Base-by-base conservation (phyloP, 495 filamentous ascomycete genomes). In the Elaphomyces granulatus region DNA sequence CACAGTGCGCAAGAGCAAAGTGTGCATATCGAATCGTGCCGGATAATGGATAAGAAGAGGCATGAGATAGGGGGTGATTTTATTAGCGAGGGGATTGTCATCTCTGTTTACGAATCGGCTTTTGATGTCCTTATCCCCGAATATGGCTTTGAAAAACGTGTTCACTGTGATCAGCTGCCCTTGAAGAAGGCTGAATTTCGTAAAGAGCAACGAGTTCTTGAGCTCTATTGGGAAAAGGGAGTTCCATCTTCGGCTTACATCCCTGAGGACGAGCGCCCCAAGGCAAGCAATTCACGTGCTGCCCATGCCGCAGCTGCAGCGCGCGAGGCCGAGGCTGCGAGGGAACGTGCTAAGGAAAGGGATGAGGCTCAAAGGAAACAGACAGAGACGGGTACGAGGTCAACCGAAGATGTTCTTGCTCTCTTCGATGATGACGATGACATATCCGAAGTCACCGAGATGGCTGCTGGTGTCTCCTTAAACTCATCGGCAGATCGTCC, bases 161-260 rank as follows among this genome's bases (percentile, higher is more conserved):
- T 98, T 38, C 90, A 98, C 59, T 98, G 90, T 54, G 90, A 98
- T 55, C 90, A 96, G 67, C 71, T 98, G 47, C 90, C 90, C 10
- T 66, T 98, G 45, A 94, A 95, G 74, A 98, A 98, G 70, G 90
- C 90, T 15, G 90, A 98, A 56, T 98, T 86, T 59, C 77, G 93
- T 55, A 98, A 95, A 71, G 83, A 88, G 49, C 80, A 84, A 59
- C 77, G 90, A 41, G 73, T 95, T 20, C 66, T 98, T 36, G 90
- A 98, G 59, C 72, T 98, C 3, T 96, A 94, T 67, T 98, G 90
- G 90, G 90, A 98, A 75, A 98, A 96, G 72, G 90, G 90, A 40
- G 84, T 95, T 18, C 87, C 88, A 17, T 95, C 88, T 16, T 94
- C 87, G 18, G 83, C 87, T 10, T 98, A 94, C 48, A 80, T 96